phyloP scores from a whole-genome alignment of 2,329 filamentous ascomycete genomes.

The Fusarium algeriense region DNA sequence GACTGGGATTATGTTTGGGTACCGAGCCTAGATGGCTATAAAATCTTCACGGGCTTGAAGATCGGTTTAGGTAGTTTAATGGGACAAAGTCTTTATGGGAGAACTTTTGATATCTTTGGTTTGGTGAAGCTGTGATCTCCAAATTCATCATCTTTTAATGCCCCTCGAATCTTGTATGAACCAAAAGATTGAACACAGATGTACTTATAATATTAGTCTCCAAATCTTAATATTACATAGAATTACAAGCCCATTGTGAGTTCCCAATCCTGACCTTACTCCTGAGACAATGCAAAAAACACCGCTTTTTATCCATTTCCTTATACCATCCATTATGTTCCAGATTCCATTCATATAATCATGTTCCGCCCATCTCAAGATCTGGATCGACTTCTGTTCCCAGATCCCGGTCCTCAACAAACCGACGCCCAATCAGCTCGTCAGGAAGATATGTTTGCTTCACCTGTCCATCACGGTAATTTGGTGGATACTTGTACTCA shows the following conservation, averaged over 20 bases:
- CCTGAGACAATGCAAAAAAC: conserved; percentile 19
- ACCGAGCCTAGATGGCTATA: conserved; percentile 47
- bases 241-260: conserved; percentile 10
- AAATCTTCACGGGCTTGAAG: conserved; percentile 51
- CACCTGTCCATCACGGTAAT: conserved; percentile 85
- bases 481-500: conserved; percentile 97
- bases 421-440: conserved; percentile 74
- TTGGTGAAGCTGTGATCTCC: neutral
- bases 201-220: conserved; percentile 5
- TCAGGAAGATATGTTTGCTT: conserved; percentile 92
- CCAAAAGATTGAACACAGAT: neutral
- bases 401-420: conserved; percentile 84
- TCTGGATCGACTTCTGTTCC: conserved; percentile 83
- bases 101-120: neutral
- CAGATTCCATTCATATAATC: neutral
- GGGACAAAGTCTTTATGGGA: conserved; percentile 33
- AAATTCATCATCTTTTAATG: neutral
- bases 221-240: conserved; percentile 18
- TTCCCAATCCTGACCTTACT: conserved; percentile 21
- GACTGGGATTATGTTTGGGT: conserved; percentile 36
- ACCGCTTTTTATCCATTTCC: conserved; percentile 13
- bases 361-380: conserved; percentile 57
- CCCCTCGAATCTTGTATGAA: neutral
- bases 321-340: conserved; percentile 2
- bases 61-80: conserved; percentile 61